Conservation (phyloP, 108 stramenopile genomes). For the Skeletonema tropicum region DNA sequence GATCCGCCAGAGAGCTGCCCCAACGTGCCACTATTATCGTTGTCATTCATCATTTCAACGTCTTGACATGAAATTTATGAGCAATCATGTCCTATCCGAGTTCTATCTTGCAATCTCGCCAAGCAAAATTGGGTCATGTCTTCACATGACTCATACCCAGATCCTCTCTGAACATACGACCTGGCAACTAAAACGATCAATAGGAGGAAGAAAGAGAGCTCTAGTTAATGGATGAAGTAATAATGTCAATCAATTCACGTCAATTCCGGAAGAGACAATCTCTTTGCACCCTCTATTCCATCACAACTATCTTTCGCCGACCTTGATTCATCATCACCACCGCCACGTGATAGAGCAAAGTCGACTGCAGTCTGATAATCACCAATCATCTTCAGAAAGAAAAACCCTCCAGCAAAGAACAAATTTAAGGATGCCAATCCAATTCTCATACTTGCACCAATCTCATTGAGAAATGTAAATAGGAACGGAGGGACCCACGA, state of each 20-base stretch:
- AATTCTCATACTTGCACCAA: slow-evolving; percentile 44
- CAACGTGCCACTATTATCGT: too few relatives aligned
- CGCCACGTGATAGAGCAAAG: slow-evolving; percentile 27
- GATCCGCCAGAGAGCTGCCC: too few relatives aligned
- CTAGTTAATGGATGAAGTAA: background rate
- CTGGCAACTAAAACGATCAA: too few relatives aligned
- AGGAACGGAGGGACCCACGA: slow-evolving; percentile 69
- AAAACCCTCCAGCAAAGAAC: slow-evolving; percentile 48
- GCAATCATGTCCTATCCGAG: too few relatives aligned
- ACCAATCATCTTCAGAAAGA: slow-evolving; percentile 38
- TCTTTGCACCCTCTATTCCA: background rate
- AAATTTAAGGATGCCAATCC: slow-evolving; percentile 35
- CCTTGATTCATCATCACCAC: background rate
- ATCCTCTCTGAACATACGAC: too few relatives aligned
- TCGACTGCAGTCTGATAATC: slow-evolving; percentile 53
- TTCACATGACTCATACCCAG: too few relatives aligned
- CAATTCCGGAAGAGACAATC: background rate
- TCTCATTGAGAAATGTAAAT: slow-evolving; percentile 61
- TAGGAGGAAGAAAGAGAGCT: too few relatives aligned
- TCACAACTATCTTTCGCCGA: background rate
- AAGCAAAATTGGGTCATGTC: too few relatives aligned
- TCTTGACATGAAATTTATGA: too few relatives aligned
- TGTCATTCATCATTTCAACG: too few relatives aligned
- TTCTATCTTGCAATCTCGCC: too few relatives aligned
- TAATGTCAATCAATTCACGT: background rate